Evolutionary conservation across 371 early-diverging fungal genomes (phyloP).

Genomic region (Paraphysoderma sedebokerense): DNA sequence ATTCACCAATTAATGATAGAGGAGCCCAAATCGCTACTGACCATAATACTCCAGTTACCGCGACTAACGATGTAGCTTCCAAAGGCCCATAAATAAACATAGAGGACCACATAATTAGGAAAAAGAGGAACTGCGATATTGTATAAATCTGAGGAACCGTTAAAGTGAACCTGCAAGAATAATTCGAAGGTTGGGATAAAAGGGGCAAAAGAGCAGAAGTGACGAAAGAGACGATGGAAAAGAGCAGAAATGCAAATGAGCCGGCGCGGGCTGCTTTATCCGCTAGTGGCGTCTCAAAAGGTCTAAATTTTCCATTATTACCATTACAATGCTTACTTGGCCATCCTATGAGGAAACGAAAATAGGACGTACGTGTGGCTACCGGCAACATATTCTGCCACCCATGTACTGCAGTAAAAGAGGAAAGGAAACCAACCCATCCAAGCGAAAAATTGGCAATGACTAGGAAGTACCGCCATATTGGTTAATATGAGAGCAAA

Average conservation of each 20-base stretch:
- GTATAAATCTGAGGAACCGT: slow-evolving; percentile 52
- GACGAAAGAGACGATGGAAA: slow-evolving; percentile 51
- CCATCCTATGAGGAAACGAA: background rate
- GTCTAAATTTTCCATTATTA: background rate
- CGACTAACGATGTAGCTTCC: slow-evolving; percentile 45
- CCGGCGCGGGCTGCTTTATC: slow-evolving; percentile 65
- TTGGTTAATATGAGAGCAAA: slow-evolving; percentile 58
- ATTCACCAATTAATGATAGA: slow-evolving; percentile 76
- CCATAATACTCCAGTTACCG: slow-evolving; percentile 67
- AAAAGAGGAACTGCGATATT: slow-evolving; percentile 42
- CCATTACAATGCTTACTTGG: background rate
- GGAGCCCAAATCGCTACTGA: slow-evolving; percentile 83
- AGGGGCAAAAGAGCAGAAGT: slow-evolving; percentile 56
- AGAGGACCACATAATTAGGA: slow-evolving; percentile 46
- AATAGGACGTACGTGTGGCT: background rate
- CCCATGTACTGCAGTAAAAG: slow-evolving; percentile 71
- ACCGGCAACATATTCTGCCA: slow-evolving; percentile 33
- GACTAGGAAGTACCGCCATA: too few species aligned
- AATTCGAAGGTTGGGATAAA: background rate
- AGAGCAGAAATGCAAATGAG: slow-evolving; percentile 60
- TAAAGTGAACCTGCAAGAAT: slow-evolving; percentile 6
- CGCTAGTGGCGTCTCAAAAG: slow-evolving; percentile 7
- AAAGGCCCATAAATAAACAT: slow-evolving; percentile 26
- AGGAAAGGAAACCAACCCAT: slow-evolving; percentile 92
- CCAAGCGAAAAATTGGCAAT: slow-evolving; percentile 84